Base-by-base conservation (phyloP, 1,284 basidiomycete genomes). In the Coniferiporia weirii region DNA sequence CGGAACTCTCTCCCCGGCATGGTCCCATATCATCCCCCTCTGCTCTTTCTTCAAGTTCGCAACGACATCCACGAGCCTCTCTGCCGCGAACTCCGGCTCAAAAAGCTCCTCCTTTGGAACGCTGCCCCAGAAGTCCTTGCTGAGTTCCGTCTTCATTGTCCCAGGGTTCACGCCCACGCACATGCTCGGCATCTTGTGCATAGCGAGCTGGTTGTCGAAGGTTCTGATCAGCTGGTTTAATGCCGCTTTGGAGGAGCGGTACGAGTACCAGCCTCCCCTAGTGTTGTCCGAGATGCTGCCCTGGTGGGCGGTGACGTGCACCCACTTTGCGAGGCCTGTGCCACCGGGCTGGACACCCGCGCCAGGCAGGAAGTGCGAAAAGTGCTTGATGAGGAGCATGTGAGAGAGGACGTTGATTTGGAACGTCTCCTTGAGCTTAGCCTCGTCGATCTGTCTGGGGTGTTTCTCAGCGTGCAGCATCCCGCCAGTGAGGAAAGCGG, bases 231-330 rank as follows among this genome's bases (percentile, higher is more conserved):
- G 76, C 69, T 90, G 87, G 68, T 91, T 89, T 60, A 90, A 75
- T 47, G 88, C 87, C 0, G 87, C 83, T 69, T 91, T 91, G 57
- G 85, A 87, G 57, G 85, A 76, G 47, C 87, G 79, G 69, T 90
- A 90, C 27, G 82, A 85, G 69, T 86, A 89, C 87, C 87, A 90
- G 34, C 82, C 84, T 6, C 85, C 85, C 52, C 75, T 75, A 36
- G 71, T 70, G 68, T 87, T 88, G 67, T 88, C 84, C 15, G 74
- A 75, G 60, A 87, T 79, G 48, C 81, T 84, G 35, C 84, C 84
- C 9, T 87, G 81, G 45, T 82, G 79, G 4, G 84, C 84, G 9
- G 80, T 79, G 63, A 87, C 70, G 67, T 85, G 82, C 13, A 82
- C 79, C 82, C 82, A 84, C 65, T 81, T 83, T 17, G 81, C 69